These are phyloP conservation scores for Dothideomycetes sp. DNA, from an alignment of 2,329 filamentous ascomycete species.

Conservation along the genomic window DNA sequence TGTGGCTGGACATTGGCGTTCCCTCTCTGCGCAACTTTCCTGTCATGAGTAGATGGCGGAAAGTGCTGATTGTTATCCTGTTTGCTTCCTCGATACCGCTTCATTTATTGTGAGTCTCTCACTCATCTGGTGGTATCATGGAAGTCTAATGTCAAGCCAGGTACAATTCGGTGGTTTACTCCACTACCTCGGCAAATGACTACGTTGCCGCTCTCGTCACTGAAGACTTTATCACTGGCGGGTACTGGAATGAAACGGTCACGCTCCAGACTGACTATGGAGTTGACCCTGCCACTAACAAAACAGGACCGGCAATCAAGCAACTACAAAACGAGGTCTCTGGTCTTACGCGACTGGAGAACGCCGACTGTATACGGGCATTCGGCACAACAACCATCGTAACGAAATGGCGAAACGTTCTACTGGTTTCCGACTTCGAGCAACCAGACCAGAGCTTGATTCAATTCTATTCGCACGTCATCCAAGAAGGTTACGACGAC, in stretches of 20 bases:
- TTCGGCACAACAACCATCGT: neutral
- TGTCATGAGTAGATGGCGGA: constrained; percentile 13
- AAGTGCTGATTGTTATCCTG: constrained; percentile 16
- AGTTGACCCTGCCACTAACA: too few species aligned
- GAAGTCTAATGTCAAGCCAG: constrained; percentile 1
- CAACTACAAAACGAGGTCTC: neutral
- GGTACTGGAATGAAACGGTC: neutral
- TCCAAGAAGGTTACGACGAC: neutral
- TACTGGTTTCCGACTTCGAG: neutral
- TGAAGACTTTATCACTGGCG: constrained; percentile 5
- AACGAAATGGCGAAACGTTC: neutral
- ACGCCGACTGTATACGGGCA: constrained; percentile 4
- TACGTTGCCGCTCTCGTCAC: constrained; percentile 12
- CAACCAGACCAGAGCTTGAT: neutral
- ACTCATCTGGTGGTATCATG: too few species aligned
- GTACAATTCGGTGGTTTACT: constrained; percentile 21
- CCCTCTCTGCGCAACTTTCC: constrained; percentile 29
- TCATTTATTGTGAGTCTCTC: constrained; percentile 23
- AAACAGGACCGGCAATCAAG: neutral
- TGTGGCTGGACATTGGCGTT: constrained; percentile 36
- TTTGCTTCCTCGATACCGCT: constrained; percentile 23
- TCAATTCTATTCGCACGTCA: neutral
- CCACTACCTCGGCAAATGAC: constrained; percentile 13
- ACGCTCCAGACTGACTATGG: neutral
- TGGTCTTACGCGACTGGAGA: constrained; percentile 1